Evolutionary conservation across 148 eudicot species (phyloP).

Genomic region (Cornus kousa): DNA sequence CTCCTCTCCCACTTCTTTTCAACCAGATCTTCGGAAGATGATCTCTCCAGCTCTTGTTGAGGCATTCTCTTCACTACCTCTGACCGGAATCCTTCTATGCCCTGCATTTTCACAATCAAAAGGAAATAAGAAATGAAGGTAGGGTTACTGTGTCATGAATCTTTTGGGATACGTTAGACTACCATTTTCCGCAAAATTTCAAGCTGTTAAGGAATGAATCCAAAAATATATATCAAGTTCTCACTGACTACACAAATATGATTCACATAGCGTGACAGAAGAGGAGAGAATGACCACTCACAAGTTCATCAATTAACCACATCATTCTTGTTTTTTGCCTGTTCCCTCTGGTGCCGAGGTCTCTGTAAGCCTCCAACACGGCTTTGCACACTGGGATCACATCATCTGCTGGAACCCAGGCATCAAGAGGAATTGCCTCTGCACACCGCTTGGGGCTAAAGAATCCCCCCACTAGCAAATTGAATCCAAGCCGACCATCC

Average conservation of each 20-base stretch:
- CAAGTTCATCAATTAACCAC: conserved; percentile 98
- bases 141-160: no score
- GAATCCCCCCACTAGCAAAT: conserved; percentile 91
- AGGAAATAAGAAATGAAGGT: not conserved
- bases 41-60: conserved; percentile 56
- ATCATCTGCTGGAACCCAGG: conserved; percentile 92
- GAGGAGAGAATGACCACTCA: conserved; percentile 30
- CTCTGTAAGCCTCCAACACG: conserved; percentile 84
- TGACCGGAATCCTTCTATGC: conserved; percentile 76
- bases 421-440: conserved; percentile 92
- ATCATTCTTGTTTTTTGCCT: conserved; percentile 93
- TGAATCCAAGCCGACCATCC: conserved; percentile 77
- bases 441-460: conserved; percentile 90
- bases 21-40: conserved; percentile 71
- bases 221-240: not conserved
- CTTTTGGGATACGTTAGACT: no score
- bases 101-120: conserved; percentile 41
- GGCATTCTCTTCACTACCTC: conserved; percentile 97
- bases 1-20: conserved; percentile 77
- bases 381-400: conserved; percentile 68
- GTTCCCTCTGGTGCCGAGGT: conserved; percentile 91
- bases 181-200: not conserved
- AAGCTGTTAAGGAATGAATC: no score
- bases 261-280: not conserved
- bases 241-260: not conserved